Evolutionary conservation across 805 yeast genomes (phyloP).

Genomic region (Lipomyces starkeyi): DNA sequence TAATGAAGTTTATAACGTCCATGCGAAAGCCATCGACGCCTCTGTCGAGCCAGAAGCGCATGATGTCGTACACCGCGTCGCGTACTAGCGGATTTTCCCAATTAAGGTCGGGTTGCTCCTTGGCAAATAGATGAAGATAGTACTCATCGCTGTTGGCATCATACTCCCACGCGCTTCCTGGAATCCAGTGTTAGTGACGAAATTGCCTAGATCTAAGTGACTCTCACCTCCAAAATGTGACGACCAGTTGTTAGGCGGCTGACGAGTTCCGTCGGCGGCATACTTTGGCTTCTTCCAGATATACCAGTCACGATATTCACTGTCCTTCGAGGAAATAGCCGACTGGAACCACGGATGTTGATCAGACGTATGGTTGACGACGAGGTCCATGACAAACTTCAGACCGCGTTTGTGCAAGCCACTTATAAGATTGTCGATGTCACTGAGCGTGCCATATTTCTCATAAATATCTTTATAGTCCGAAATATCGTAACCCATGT

Average conservation of each 20-base stretch:
- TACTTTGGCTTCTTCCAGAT: slow-evolving; percentile 60
- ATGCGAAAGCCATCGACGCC: slow-evolving; percentile 68
- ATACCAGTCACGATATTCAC: slow-evolving; percentile 67
- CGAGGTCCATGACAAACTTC: slow-evolving; percentile 61
- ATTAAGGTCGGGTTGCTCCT: slow-evolving; percentile 65
- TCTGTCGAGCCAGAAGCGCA: slow-evolving; percentile 60
- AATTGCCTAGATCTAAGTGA: neutral
- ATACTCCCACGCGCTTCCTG: slow-evolving; percentile 58
- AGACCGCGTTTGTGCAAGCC: slow-evolving; percentile 58
- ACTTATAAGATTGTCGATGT: slow-evolving; percentile 56
- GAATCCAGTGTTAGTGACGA: neutral
- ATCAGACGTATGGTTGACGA: slow-evolving; percentile 63
- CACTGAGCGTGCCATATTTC: slow-evolving; percentile 60
- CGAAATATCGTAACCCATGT: slow-evolving; percentile 69
- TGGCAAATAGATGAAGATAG: slow-evolving; percentile 61
- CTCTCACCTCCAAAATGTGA: slow-evolving; percentile 49
- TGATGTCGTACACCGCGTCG: slow-evolving; percentile 54
- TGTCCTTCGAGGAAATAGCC: slow-evolving; percentile 56
- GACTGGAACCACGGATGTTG: slow-evolving; percentile 65
- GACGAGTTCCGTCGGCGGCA: slow-evolving; percentile 54
- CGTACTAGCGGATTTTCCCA: slow-evolving; percentile 59
- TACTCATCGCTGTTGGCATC: slow-evolving; percentile 62
- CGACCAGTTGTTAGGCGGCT: slow-evolving; percentile 65
- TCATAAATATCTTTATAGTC: slow-evolving; percentile 61
- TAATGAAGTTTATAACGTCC: slow-evolving; percentile 61